Evolutionary conservation across 1,284 basidiomycete genomes (phyloP).

Genomic region (Rhizoctonia solani): DNA sequence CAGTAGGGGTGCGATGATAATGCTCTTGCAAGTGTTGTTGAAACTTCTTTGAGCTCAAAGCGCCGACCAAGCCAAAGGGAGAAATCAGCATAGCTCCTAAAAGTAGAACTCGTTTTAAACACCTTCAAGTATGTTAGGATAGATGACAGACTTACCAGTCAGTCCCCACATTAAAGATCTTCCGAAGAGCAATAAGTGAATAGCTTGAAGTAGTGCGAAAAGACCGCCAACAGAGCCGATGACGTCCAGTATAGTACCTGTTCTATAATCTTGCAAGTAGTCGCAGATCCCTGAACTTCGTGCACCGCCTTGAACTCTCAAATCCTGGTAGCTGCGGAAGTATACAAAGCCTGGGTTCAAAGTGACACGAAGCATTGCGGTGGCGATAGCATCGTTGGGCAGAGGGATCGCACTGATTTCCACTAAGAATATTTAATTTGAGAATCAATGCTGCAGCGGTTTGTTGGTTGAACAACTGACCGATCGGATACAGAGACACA

Average conservation of each 20-base stretch:
- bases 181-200: background rate
- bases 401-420: background rate
- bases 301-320: background rate
- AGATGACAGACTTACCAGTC: background rate
- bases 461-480: background rate
- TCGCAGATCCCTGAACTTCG: background rate
- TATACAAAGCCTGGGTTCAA: background rate
- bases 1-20: background rate
- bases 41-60: background rate
- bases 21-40: background rate
- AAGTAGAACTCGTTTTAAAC: background rate
- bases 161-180: constrained; percentile 2
- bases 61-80: background rate
- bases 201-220: background rate
- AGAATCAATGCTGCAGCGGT: background rate
- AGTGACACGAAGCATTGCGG: background rate
- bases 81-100: background rate
- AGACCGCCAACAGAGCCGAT: constrained; percentile 10
- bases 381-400: background rate
- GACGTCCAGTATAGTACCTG: background rate
- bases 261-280: background rate
- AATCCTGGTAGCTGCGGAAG: background rate
- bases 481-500: background rate
- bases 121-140: background rate
- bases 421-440: background rate